These are phyloP conservation scores for Mycena amicta DNA, from an alignment of 768 basidiomycete species.

Conservation along the genomic window DNA sequence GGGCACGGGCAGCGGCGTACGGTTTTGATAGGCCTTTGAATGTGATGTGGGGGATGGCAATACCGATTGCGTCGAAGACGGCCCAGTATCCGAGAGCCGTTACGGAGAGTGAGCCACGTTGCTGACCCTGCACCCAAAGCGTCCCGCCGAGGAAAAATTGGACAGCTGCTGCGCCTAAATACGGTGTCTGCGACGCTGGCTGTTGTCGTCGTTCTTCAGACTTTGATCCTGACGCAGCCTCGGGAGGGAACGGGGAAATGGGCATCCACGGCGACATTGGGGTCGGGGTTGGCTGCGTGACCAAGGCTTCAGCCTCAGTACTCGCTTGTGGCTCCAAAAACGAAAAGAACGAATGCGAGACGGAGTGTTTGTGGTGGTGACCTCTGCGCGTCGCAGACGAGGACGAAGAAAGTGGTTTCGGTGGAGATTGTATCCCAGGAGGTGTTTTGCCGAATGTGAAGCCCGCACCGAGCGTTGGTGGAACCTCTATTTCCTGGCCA, in stretches of 20 bases:
- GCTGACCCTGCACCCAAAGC: conserved; percentile 90
- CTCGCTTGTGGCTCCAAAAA: conserved; percentile 79
- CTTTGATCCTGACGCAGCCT: conserved; percentile 30
- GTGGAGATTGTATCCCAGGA: conserved; percentile 42
- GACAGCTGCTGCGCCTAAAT: conserved; percentile 66
- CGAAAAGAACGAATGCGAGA: conserved; percentile 94
- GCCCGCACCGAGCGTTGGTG: conserved; percentile 44
- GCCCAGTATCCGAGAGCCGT: conserved; percentile 96
- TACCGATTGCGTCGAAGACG: conserved; percentile 90
- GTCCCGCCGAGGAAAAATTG: conserved; percentile 72
- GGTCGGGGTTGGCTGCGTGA: conserved; percentile 59
- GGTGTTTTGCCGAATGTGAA: conserved; percentile 32
- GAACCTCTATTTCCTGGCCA: conserved; percentile 51
- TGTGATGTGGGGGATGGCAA: conserved; percentile 43
- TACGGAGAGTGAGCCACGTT: conserved; percentile 79
- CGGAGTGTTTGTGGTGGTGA: conserved; percentile 91
- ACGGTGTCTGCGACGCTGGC: conserved; percentile 6
- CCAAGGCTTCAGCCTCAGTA: conserved; percentile 38
- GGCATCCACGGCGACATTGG: conserved; percentile 74
- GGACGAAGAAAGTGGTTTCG: conserved; percentile 32
- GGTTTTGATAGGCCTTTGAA: conserved; percentile 9
- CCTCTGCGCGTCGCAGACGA: conserved; percentile 55
- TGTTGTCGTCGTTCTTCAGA: conserved; percentile 20
- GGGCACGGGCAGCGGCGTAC: conserved; percentile 62
- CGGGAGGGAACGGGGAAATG: conserved; percentile 44